These are phyloP conservation scores for Jatropha podagrica DNA, from an alignment of 441 rosid genomes.

Conservation along the genomic window DNA sequence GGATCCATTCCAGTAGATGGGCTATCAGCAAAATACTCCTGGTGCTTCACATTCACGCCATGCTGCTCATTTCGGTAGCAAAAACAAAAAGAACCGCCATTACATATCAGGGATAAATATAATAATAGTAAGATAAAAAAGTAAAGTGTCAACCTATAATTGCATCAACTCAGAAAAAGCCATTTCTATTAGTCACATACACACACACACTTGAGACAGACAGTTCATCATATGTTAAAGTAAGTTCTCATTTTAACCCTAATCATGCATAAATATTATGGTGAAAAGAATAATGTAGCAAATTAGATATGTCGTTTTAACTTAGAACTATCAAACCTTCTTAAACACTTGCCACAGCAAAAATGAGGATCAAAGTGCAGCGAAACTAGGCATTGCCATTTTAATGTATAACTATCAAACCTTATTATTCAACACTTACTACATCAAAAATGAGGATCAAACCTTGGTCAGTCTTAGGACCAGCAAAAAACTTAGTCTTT, in stretches of 20 bases:
- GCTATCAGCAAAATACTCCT: slow-evolving; percentile 91
- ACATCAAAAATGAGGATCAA: not conserved
- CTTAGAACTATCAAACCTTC: too few relatives aligned
- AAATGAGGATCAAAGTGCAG: not conserved
- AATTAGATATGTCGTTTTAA: too few relatives aligned
- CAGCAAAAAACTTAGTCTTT: not conserved
- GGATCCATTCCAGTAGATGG: slow-evolving; percentile 83
- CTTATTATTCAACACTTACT: too few relatives aligned
- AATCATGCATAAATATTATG: not conserved
- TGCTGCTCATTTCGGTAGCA: slow-evolving; percentile 44
- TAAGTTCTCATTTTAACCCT: not conserved
- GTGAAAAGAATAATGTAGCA: not conserved
- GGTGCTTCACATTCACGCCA: slow-evolving; percentile 90
- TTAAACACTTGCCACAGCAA: not conserved
- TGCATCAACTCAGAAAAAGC: not conserved
- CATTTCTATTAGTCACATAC: not conserved
- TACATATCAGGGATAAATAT: not conserved
- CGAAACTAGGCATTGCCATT: too few relatives aligned
- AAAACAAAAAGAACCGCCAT: slow-evolving; percentile 3
- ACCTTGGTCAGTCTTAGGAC: not conserved
- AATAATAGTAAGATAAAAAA: not conserved
- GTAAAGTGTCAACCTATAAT: not conserved
- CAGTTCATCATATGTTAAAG: not conserved
- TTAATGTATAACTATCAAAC: too few relatives aligned
- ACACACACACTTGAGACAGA: not conserved